Evolutionary conservation across 768 basidiomycete genomes (phyloP), one percentile per base, ranked within the genome.

Genomic region (Hebeloma cylindrosporum): DNA sequence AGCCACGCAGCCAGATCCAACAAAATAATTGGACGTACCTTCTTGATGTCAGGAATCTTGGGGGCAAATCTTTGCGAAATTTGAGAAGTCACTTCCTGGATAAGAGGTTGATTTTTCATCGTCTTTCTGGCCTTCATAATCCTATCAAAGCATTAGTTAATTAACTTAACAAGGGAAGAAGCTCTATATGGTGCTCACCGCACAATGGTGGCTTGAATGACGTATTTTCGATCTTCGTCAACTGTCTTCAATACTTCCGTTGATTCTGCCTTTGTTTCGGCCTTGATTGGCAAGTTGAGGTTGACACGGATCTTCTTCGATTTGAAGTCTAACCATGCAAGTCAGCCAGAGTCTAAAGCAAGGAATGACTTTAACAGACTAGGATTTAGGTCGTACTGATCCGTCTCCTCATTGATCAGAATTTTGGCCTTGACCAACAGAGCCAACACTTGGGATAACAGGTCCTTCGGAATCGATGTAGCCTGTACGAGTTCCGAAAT

Each of bases 51-150:
- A 1, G 91, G 85, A 42, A 97, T 88, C 72, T 93, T 93, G 16
- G 95, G 95, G 3, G 88, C 79, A 66, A 95, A 95, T 47, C 90
- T 77, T 57, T 85, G 80, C 11, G 88, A 85, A 54, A 95, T 88
- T 64, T 93, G 89, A 16, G 87, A 83, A 53, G 90, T 89, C 35
- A 93, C 90, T 64, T 95, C 93, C 59, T 88, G 84, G 52, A 94
- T 91, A 51, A 95, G 67, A 0, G 83, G 74, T 59, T 94, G 90
- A 65, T 93, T 92, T 75, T 94, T 94, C 85, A 94, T 86, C 54
- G 88, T 88, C 78, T 92, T 93, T 18, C 91, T 81, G 33, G 92
- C 90, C 67, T 95, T 95, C 92, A 94, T 94, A 60, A 95, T 90
- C 34, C 89, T 91, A 45, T 7, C 14, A 35, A 45, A 32, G n/a